A percentile compares a stretch with the other conserved stretches of the same genome.
These are phyloP conservation scores for Alloascoidea africana DNA, from an alignment of 805 yeast species.

Conservation along the genomic window DNA sequence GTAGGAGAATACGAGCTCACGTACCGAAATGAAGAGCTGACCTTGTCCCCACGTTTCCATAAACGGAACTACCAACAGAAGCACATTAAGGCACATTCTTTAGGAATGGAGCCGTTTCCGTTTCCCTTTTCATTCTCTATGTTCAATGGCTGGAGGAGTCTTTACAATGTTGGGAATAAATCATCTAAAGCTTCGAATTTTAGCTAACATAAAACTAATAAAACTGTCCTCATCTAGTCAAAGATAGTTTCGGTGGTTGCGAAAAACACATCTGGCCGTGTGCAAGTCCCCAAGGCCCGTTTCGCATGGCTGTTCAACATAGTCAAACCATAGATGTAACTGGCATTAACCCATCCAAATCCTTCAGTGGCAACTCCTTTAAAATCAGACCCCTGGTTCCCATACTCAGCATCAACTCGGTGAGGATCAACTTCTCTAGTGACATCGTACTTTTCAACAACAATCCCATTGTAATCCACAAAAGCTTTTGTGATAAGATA, in stretches of 20 bases:
- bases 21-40: no score
- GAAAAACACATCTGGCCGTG: slow-evolving; percentile 56
- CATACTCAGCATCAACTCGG: slow-evolving; percentile 89
- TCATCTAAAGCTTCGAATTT: neutral
- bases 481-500: slow-evolving; percentile 77
- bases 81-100: neutral
- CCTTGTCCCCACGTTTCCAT: neutral
- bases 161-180: no score
- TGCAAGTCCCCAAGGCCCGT: slow-evolving; percentile 66
- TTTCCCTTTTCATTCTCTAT: no score
- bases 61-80: neutral
- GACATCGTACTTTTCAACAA: slow-evolving; percentile 91
- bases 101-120: neutral
- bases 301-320: slow-evolving; percentile 49
- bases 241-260: slow-evolving; percentile 1
- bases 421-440: slow-evolving; percentile 75
- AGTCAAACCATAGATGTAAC: slow-evolving; percentile 59
- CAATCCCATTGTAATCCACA: slow-evolving; percentile 87
- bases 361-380: slow-evolving; percentile 93
- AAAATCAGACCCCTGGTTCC: slow-evolving; percentile 88
- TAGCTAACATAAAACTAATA: neutral
- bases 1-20: no score
- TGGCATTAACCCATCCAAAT: slow-evolving; percentile 96
- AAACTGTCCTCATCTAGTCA: slow-evolving; percentile 1
- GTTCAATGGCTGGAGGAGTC: no score